Evolutionary conservation across 176 grass and related monocot species (phyloP), one percentile per base, ranked within the genome.

Genomic region (Oryza nivara): DNA sequence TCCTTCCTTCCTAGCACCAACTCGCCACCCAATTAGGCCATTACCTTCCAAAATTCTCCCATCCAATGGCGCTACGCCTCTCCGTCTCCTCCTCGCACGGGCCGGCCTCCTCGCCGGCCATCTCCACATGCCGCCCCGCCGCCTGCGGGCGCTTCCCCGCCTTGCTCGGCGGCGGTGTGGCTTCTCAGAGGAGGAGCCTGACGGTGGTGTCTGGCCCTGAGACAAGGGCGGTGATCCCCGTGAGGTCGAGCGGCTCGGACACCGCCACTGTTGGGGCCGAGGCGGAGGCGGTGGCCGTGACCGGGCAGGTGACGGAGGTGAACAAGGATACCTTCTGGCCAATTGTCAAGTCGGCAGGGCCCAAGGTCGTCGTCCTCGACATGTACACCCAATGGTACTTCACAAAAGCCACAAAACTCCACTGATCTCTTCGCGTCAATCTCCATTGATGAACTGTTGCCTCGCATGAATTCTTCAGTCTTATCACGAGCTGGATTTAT

Each of bases 321-420:
- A 85, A 26, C 70, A 99, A 99, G 84, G 93, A 99, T 64, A 99
- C 91, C 41, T 99, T 99, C 90, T 99, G 93, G 93, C 92, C 93
- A 51, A 94, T 89, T 72, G 93, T 99, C 67, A 83, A 96, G 70
- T 86, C 93, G 34, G 92, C 97, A 77, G 93, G 84, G 60, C 67
- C 88, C 19, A 94, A 92, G 86, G 6, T 94, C 26, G 93, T 99
- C 67, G 93, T 99, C 64, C 90, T 99, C 13, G 97, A 99, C 81
- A 96, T 99, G 97, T 99, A 99, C 79, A 96, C 97, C 15, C 86
- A 96, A 88, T 99, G 97, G 97, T 99, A 90, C 43, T 52, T n/a
- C 68, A 25, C 22, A 26, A 73, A 61, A 63, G 20, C 20, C 58
- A 63, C 9, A 11, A 11, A 23, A 36, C 22, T 67, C 74, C 40